Evolutionary conservation across 2,329 filamentous ascomycete species (phyloP), one percentile per base, ranked within the genome.

Genomic region (Drechslerella dactyloides): DNA sequence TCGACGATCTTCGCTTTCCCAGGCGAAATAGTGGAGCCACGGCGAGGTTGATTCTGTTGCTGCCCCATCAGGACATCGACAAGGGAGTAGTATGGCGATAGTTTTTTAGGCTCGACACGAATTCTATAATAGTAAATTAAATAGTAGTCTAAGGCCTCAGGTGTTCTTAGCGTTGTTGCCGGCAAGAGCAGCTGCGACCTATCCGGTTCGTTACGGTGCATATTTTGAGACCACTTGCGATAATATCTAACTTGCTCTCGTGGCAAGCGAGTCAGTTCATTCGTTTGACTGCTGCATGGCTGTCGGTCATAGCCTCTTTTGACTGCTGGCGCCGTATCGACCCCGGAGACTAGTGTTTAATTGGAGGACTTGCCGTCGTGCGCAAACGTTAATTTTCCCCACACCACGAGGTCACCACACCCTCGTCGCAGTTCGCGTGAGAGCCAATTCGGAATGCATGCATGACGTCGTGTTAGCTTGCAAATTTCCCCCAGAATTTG

Each of bases 261-360:
- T 42, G 37, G 51, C 58, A 56, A 61, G 64, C 57, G 51, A 56
- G 44, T 54, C 30, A 53, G 46, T 44, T 46, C 30, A 30, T 58
- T 58, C 66, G 19, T 59, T 59, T 70, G 66, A 70, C 27, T 44
- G 54, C 52, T 59, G 19, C 66, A 59, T 70, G 66, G 63, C 19
- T 44, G 54, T 53, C 50, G 48, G 21, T 64, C 48, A 54, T 51
- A 64, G 40, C 66, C 55, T 50, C 24, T 70, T 60, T 27, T 23
- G 66, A 44, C 42, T 40, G 63, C 37, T 40, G 59, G 66, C 54
- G 23, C 59, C 40, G 66, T 51, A 27, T 63, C 19, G 60, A 42
- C 60, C 17, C 19, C 37, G 52, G 4, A 19, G 42, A 24, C 13
- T 33, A 33, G n/a, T n/a, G n/a, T n/a, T n/a, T n/a, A 37, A 7